Evolutionary conservation across 805 yeast genomes (phyloP).

Genomic region (Komagataella phaffii): DNA sequence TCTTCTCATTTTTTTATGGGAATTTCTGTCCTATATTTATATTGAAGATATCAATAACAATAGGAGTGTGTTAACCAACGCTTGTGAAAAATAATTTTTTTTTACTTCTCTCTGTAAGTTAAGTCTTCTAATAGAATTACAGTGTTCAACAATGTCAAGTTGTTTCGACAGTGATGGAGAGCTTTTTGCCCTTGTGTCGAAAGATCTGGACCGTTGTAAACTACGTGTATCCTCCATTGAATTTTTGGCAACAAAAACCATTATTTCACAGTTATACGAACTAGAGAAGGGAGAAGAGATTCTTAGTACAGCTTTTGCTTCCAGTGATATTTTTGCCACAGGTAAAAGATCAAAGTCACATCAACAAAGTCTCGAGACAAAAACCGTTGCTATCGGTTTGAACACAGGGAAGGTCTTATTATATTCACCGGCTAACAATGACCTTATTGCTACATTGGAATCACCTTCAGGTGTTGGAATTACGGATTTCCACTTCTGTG

Average conservation of each 20-base stretch:
- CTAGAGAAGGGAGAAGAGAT: neutral
- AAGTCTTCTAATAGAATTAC: conserved; percentile 10
- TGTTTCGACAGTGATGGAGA: neutral
- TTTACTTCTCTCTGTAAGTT: neutral
- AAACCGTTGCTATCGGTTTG: conserved; percentile 46
- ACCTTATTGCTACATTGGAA: conserved; percentile 36
- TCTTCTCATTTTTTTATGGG: neutral
- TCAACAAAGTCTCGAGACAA: conserved; percentile 19
- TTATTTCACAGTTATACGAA: neutral
- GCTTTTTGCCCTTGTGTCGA: neutral
- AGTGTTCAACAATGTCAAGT: conserved; percentile 1
- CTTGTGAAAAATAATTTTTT: neutral
- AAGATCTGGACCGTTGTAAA: neutral
- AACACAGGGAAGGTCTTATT: conserved; percentile 50
- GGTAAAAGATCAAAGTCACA: neutral
- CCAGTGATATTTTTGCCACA: neutral
- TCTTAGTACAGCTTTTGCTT: neutral
- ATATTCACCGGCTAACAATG: conserved; percentile 55
- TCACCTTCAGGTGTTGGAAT: conserved; percentile 33
- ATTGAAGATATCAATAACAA: conserved; percentile 5
- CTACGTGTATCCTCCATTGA: neutral
- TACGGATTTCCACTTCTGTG: conserved; percentile 32
- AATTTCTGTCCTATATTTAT: neutral
- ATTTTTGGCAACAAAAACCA: neutral
- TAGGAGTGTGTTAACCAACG: conserved; percentile 8